These are phyloP conservation scores for Takashimella koratensis DNA, from an alignment of 1,284 basidiomycete species.

Conservation along the genomic window DNA sequence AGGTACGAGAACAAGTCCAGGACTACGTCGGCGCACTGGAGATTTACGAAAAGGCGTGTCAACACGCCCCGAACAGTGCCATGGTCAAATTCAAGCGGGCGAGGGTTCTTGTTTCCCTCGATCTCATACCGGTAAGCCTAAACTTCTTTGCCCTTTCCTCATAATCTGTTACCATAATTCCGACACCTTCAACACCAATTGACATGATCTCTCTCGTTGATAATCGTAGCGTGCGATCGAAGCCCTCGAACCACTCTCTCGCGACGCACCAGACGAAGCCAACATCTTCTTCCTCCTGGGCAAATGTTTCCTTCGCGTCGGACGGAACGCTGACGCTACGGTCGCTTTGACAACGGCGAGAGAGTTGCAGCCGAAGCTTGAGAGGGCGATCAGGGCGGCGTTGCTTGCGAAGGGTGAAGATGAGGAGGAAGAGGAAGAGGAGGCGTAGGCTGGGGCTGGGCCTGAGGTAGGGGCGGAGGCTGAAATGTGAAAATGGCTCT, in stretches of 20 bases:
- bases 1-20: slow-evolving; percentile 78
- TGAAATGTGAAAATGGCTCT: too few species aligned
- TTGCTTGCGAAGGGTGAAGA: slow-evolving; percentile 37
- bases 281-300: slow-evolving; percentile 95
- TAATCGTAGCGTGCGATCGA: slow-evolving; percentile 56
- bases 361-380: slow-evolving; percentile 59
- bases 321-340: slow-evolving; percentile 71
- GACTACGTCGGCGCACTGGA: slow-evolving; percentile 68
- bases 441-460: slow-evolving; percentile 1
- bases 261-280: slow-evolving; percentile 82
- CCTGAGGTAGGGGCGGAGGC: too few species aligned
- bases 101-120: slow-evolving; percentile 76
- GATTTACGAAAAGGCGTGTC: slow-evolving; percentile 73
- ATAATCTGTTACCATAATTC: too few species aligned
- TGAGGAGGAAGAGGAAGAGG: slow-evolving; percentile 56
- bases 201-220: too few species aligned
- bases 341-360: slow-evolving; percentile 79
- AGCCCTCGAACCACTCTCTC: slow-evolving; percentile 72
- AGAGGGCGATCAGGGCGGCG: slow-evolving; percentile 43
- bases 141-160: too few species aligned
- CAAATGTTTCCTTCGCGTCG: slow-evolving; percentile 75
- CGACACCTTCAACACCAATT: too few species aligned
- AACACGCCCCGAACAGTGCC: slow-evolving; percentile 72
- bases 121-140: slow-evolving; percentile 69
- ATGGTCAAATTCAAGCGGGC: slow-evolving; percentile 86